These are phyloP conservation scores for Hericium coralloides DNA, from an alignment of 768 basidiomycete species.

Conservation along the genomic window DNA sequence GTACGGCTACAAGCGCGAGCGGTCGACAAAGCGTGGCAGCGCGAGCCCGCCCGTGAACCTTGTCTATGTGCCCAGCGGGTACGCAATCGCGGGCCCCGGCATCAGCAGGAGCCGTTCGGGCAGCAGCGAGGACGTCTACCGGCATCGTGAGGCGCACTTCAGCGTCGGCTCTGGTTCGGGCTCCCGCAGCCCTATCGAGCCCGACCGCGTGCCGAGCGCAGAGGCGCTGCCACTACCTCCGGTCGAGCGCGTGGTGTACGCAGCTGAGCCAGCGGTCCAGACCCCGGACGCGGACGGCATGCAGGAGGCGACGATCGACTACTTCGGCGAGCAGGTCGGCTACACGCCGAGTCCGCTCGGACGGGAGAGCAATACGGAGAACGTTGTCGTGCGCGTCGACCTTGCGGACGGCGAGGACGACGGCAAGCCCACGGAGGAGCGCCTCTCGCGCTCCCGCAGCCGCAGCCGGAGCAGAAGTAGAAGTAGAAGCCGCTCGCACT, in stretches of 20 bases:
- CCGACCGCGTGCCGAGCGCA: background rate
- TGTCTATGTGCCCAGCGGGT: slow-evolving; percentile 53
- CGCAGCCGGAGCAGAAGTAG: slow-evolving; percentile 8
- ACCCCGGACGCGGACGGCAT: background rate
- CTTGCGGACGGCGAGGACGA: slow-evolving; percentile 1
- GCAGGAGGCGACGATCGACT: slow-evolving; percentile 6
- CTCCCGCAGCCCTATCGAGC: background rate
- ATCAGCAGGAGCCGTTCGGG: slow-evolving; percentile 16
- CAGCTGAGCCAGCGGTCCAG: background rate
- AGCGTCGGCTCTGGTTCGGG: slow-evolving; percentile 6
- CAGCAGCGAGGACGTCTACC: slow-evolving; percentile 24
- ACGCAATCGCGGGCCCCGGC: slow-evolving; percentile 12
- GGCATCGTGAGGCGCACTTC: slow-evolving; percentile 26
- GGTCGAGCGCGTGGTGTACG: background rate
- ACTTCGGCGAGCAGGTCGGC: slow-evolving; percentile 1
- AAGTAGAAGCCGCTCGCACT: slow-evolving; percentile 9
- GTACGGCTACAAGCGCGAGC: too few relatives aligned
- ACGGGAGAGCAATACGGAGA: background rate
- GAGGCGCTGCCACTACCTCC: background rate
- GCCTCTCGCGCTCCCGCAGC: background rate
- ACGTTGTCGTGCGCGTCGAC: slow-evolving; percentile 1
- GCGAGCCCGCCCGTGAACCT: slow-evolving; percentile 37
- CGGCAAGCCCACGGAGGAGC: background rate
- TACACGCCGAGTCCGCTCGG: slow-evolving; percentile 7
- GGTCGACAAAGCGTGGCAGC: too few relatives aligned